Evolutionary conservation across 148 eudicot genomes (phyloP).

Genomic region (Polygonum maritimum): DNA sequence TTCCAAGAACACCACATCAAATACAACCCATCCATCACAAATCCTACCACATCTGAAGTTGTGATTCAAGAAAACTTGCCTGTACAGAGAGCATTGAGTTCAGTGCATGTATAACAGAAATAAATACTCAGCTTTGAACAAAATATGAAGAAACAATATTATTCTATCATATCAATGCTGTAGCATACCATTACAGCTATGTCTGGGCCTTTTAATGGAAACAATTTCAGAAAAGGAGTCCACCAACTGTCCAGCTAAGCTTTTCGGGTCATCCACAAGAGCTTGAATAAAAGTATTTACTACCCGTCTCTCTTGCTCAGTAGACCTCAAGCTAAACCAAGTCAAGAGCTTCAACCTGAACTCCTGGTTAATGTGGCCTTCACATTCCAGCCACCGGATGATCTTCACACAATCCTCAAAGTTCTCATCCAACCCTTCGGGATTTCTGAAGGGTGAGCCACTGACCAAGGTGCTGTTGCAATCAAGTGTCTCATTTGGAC

Average conservation of each 20-base stretch:
- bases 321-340: constrained; percentile 86
- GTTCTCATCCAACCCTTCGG: constrained; percentile 48
- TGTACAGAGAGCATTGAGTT: constrained; percentile 12
- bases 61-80: constrained; percentile 19
- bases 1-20: background rate
- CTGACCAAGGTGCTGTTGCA: constrained; percentile 64
- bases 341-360: constrained; percentile 70
- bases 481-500: constrained; percentile 43
- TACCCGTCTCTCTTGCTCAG: constrained; percentile 77
- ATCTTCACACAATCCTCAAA: constrained; percentile 74
- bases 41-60: constrained; percentile 6
- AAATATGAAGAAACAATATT: background rate
- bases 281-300: constrained; percentile 68
- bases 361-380: constrained; percentile 53
- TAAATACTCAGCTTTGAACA: background rate
- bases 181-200: constrained; percentile 22
- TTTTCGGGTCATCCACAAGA: constrained; percentile 59
- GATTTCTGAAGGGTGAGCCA: constrained; percentile 31
- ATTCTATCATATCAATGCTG: constrained; percentile 20
- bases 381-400: constrained; percentile 59
- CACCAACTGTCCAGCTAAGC: constrained; percentile 75
- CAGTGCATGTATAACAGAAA: background rate
- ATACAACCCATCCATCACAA: constrained; percentile 1
- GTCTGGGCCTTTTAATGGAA: constrained; percentile 54
- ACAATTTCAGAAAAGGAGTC: constrained; percentile 68